Evolutionary conservation across 257 asterid species (phyloP).

Genomic region (Plectranthus barbatus): DNA sequence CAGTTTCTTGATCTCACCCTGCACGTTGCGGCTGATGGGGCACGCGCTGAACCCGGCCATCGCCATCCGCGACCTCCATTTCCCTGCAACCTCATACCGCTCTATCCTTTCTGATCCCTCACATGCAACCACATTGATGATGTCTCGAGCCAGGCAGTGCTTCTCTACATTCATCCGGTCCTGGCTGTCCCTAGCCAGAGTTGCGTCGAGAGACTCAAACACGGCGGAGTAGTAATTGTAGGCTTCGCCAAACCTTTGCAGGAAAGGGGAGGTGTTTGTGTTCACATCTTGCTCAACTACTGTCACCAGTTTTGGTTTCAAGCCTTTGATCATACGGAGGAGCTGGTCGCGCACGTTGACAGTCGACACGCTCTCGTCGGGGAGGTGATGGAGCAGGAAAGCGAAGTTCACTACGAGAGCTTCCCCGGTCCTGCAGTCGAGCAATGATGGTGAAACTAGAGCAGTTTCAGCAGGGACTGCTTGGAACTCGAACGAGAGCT

Average conservation of each 20-base stretch:
- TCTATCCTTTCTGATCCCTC: slow-evolving; percentile 89
- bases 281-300: slow-evolving; percentile 87
- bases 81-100: slow-evolving; percentile 87
- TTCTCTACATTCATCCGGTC: slow-evolving; percentile 84
- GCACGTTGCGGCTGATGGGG: slow-evolving; percentile 51
- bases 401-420: slow-evolving; percentile 80
- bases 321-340: slow-evolving; percentile 79
- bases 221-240: slow-evolving; percentile 73
- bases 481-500: slow-evolving; percentile 57
- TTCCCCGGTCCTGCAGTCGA: slow-evolving; percentile 49
- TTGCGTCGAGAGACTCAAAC: slow-evolving; percentile 79
- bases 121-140: slow-evolving; percentile 72
- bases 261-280: slow-evolving; percentile 80
- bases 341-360: slow-evolving; percentile 80
- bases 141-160: slow-evolving; percentile 91
- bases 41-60: slow-evolving; percentile 78
- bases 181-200: slow-evolving; percentile 61
- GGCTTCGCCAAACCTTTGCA: slow-evolving; percentile 71
- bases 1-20: slow-evolving; percentile 41
- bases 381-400: slow-evolving; percentile 97
- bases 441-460: slow-evolving; percentile 47
- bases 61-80: slow-evolving; percentile 91
- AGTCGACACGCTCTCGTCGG: slow-evolving; percentile 85
- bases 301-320: slow-evolving; percentile 73
- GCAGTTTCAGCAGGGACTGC: slow-evolving; percentile 64